Base-by-base conservation (phyloP, 768 basidiomycete genomes). In the Boletus fagicola region DNA sequence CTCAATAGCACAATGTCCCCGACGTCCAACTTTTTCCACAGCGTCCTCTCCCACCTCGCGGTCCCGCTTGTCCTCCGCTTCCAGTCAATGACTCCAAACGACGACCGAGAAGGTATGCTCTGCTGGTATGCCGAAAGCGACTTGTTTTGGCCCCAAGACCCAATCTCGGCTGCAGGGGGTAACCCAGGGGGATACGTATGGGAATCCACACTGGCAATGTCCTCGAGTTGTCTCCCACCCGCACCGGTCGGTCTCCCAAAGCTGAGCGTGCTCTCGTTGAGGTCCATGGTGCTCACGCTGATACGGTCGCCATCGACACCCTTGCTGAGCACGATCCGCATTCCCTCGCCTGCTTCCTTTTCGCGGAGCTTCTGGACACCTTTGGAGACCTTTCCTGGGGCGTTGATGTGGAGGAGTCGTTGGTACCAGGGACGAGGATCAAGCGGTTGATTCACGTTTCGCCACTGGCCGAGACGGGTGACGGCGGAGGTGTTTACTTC, bases 21-120 rank as follows among this genome's bases (percentile, higher is more conserved):
- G 12, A 98, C 94, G 68, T 97, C 94, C 44, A 98, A 80, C 78
- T 98, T 98, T 80, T 98, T 98, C 96, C 96, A 98, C 2, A 98
- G 76, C 15, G 96, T 98, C 54, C 96, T 79, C 68, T 98, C 94
- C 96, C 96, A 98, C 28, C 80, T 79, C 2, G 92, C 87, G 4
- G 86, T 82, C 0, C 93, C 93, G 4, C 77, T 77, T 3, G 82
- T 74, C 38, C 82, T 84, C 48, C 84, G 84, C 47, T 75, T 78
- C 83, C 86, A 94, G 68, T 96, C 88, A n/a, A 97, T 76, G 31
- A 94, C 92, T 13, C 92, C 90, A 8, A 80, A 61, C 24, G 80
- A 82, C 13, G 82, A 75, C 4, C 79, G 80, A 16, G 84, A 83
- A 53, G 76, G 79, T 30, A 84, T 63, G 42, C 83, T 86, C 56